Percentiles rank a stretch among this genome's conserved stretches.
phyloP scores from a whole-genome alignment of 2,329 filamentous ascomycete species.

The Myriosclerotinia curreyana region DNA sequence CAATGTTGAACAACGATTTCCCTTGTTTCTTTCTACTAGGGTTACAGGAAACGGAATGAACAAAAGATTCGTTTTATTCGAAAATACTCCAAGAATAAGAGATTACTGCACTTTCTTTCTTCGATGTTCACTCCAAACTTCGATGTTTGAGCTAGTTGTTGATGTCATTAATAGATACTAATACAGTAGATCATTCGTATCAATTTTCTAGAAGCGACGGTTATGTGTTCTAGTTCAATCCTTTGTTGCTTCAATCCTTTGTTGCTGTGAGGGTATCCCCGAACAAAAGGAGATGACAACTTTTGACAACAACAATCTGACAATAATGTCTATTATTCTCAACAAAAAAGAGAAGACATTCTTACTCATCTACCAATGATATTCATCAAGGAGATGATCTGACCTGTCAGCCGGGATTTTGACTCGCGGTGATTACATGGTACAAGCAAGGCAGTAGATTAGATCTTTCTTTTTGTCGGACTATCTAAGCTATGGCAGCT shows the following conservation, averaged over 20 bases:
- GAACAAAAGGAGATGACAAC: slow-evolving; percentile 6
- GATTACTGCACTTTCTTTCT: not conserved
- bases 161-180: slow-evolving; percentile 4
- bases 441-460: not conserved
- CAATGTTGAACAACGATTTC: not conserved
- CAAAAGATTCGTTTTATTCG: slow-evolving; percentile 14
- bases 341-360: not conserved
- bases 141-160: slow-evolving; percentile 5
- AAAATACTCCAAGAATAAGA: slow-evolving; percentile 2
- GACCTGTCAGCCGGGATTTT: not conserved
- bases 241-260: not conserved
- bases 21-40: not conserved
- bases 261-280: not conserved
- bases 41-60: not conserved
- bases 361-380: not conserved
- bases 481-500: not conserved
- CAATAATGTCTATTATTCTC: not conserved
- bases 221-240: not conserved
- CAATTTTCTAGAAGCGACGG: slow-evolving; percentile 4
- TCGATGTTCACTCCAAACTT: slow-evolving; percentile 18
- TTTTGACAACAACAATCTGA: not conserved
- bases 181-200: slow-evolving; percentile 3
- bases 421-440: slow-evolving; percentile 2
- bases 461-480: slow-evolving; percentile 10
- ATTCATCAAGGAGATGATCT: not conserved